Percentiles rank a stretch among this genome's conserved stretches.
phyloP scores from a whole-genome alignment of 352 stramenopile species.

The Thraustotheca clavata region DNA sequence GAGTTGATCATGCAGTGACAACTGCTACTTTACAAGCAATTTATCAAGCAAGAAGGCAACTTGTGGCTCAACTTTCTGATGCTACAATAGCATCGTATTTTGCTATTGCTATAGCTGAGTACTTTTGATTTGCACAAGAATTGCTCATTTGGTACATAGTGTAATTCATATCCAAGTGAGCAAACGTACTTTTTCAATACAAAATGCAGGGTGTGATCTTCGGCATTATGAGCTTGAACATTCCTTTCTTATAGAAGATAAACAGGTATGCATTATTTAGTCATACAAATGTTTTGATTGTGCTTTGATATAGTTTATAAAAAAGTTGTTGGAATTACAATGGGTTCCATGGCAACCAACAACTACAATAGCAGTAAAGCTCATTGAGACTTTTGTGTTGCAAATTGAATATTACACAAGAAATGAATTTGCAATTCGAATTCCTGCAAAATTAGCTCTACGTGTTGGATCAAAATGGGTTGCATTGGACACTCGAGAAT shows the following conservation, averaged over 20 bases:
- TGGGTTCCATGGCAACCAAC: constrained; percentile 18
- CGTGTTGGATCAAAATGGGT: constrained; percentile 15
- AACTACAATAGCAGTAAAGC: background rate
- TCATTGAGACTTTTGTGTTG: constrained; percentile 12
- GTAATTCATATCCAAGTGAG: background rate
- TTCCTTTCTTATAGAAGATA: background rate
- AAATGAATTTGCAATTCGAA: constrained; percentile 16
- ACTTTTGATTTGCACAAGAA: background rate
- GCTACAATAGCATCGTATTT: constrained; percentile 14
- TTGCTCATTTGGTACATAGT: background rate
- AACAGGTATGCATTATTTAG: background rate
- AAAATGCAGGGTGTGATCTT: constrained; percentile 4
- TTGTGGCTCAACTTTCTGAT: constrained; percentile 13
- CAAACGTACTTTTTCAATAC: constrained; percentile 7
- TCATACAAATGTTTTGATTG: background rate
- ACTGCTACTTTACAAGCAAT: constrained; percentile 14
- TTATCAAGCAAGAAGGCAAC: constrained; percentile 20
- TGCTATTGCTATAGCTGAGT: constrained; percentile 10
- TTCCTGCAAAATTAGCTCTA: background rate
- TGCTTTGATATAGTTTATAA: constrained; percentile 13
- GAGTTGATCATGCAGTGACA: constrained; percentile 10
- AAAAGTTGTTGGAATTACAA: constrained; percentile 8
- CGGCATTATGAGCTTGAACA: constrained; percentile 17
- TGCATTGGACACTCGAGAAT: background rate
- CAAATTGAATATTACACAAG: background rate